Conservation (phyloP, 1,284 basidiomycete species). For the Heterobasidion parviporum region DNA sequence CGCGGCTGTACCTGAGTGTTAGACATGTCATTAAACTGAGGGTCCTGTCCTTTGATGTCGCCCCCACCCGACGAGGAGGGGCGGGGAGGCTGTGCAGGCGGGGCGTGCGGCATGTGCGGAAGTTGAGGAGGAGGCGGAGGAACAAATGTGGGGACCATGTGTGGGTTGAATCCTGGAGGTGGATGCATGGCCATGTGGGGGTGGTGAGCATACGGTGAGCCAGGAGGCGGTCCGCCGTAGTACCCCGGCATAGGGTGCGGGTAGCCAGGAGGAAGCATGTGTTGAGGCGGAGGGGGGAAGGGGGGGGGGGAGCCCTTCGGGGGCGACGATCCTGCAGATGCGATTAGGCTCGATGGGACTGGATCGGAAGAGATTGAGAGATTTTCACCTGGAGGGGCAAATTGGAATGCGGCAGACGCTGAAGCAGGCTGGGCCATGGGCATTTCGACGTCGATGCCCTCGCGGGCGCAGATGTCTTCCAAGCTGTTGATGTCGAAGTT, state of each 20-base stretch:
- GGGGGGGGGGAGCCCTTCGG: constrained; percentile 20
- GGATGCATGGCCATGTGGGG: constrained; percentile 41
- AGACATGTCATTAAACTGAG: constrained; percentile 68
- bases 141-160: constrained; percentile 47
- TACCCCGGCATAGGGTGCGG: constrained; percentile 27
- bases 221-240: constrained; percentile 28
- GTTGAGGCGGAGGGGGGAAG: constrained; percentile 24
- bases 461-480: constrained; percentile 53
- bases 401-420: constrained; percentile 28
- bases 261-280: constrained; percentile 35
- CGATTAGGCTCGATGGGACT: not conserved
- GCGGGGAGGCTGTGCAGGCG: constrained; percentile 18
- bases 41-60: constrained; percentile 65
- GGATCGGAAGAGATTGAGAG: not conserved
- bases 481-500: constrained; percentile 58
- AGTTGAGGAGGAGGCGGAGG: constrained; percentile 27
- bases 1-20: constrained; percentile 41
- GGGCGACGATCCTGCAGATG: constrained; percentile 13
- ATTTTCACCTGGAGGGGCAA: constrained; percentile 19
- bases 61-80: constrained; percentile 7
- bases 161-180: constrained; percentile 28
- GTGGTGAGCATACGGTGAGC: constrained; percentile 28
- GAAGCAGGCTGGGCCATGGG: constrained; percentile 15
- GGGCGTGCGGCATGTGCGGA: constrained; percentile 22
- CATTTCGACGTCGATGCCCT: constrained; percentile 53